Conservation (phyloP, 352 stramenopile species). For the Globisporangium apiculatum region DNA sequence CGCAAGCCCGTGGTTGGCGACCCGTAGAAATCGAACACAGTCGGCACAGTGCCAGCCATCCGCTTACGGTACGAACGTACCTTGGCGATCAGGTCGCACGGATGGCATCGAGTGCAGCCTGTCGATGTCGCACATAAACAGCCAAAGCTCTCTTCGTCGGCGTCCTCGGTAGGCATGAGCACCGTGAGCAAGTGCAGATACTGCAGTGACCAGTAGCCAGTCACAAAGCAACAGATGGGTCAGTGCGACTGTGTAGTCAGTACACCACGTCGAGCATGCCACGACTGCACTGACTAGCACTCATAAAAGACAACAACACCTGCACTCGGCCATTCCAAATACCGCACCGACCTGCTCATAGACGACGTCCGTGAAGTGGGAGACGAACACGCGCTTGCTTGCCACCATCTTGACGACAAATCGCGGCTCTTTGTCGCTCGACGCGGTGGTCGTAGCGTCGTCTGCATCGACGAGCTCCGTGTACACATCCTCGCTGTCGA, state of each 20-base stretch:
- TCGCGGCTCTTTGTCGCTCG: not conserved
- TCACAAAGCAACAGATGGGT: too few relatives aligned
- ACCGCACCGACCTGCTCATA: conserved; percentile 20
- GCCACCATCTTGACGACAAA: conserved; percentile 13
- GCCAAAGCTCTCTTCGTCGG: conserved; percentile 8
- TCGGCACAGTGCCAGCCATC: not conserved
- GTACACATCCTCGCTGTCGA: not conserved
- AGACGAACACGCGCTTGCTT: conserved; percentile 19
- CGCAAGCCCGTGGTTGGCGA: too few relatives aligned
- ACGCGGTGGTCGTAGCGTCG: not conserved
- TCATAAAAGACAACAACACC: not conserved
- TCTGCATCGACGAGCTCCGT: not conserved
- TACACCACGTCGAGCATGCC: too few relatives aligned
- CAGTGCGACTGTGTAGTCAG: too few relatives aligned
- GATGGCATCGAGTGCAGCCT: conserved; percentile 7
- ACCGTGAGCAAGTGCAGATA: conserved; percentile 8
- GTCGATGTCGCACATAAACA: conserved; percentile 1
- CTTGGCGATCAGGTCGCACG: conserved; percentile 12
- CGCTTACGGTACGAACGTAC: not conserved
- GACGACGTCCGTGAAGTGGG: conserved; percentile 24
- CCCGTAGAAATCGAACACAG: too few relatives aligned
- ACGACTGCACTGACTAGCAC: too few relatives aligned
- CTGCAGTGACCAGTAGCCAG: not conserved
- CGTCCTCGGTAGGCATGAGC: not conserved
- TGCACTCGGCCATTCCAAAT: not conserved